phyloP scores from a whole-genome alignment of 495 filamentous ascomycete genomes.

The Neurospora sp. region DNA sequence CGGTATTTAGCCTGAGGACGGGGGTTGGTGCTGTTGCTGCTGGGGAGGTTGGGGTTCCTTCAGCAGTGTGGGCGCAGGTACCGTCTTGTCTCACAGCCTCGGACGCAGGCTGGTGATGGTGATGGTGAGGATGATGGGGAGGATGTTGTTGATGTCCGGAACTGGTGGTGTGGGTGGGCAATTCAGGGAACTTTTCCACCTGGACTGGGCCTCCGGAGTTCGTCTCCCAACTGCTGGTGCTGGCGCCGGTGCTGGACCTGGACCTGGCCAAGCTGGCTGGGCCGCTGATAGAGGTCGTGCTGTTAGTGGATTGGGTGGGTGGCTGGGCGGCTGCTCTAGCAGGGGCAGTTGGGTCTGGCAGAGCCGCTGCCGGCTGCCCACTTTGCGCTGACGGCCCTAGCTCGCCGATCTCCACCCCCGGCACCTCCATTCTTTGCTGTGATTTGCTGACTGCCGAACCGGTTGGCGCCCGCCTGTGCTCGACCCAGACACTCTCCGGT shows the following conservation, averaged over 20 bases:
- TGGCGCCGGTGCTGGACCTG: neutral
- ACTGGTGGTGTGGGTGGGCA: constrained; percentile 10
- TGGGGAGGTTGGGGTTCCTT: neutral
- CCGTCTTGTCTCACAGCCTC: neutral
- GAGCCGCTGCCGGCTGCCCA: constrained; percentile 5
- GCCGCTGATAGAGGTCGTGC: neutral
- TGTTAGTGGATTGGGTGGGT: neutral
- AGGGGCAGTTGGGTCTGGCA: constrained; percentile 3
- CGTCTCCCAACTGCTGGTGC: constrained; percentile 1
- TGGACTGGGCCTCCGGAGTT: neutral
- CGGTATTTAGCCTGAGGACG: neutral
- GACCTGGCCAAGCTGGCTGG: neutral
- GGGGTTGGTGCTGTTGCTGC: neutral
- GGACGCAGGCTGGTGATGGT: neutral
- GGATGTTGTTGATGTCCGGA: constrained; percentile 1
- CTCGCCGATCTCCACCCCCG: constrained; percentile 13
- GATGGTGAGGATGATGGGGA: constrained; percentile 1
- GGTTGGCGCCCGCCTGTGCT: constrained; percentile 3
- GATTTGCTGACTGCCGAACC: constrained; percentile 1
- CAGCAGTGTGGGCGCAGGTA: neutral
- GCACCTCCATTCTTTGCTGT: constrained; percentile 1
- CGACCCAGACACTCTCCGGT: neutral
- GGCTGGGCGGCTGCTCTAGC: neutral
- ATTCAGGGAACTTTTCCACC: constrained; percentile 19
- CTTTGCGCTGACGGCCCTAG: constrained; percentile 8